Conservation (phyloP, 1,284 basidiomycete genomes). For the Ganoderma lucidum region DNA sequence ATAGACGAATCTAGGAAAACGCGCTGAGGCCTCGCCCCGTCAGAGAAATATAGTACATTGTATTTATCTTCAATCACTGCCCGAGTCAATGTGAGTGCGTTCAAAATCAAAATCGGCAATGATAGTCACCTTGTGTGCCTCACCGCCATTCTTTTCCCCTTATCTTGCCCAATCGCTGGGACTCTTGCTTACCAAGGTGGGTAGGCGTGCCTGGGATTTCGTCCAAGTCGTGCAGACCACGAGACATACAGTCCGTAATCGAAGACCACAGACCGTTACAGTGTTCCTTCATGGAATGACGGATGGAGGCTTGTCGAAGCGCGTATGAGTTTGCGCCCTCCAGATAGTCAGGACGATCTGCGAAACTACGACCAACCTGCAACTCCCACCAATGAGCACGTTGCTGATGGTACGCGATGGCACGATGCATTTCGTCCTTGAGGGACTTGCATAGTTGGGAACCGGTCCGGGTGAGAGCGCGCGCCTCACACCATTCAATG, state of each 20-base stretch:
- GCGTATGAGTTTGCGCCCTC: background rate
- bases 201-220: too few relatives aligned
- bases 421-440: background rate
- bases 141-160: too few relatives aligned
- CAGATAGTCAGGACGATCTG: background rate
- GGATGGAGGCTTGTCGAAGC: background rate
- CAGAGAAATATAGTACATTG: too few relatives aligned
- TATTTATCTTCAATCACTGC: too few relatives aligned
- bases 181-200: too few relatives aligned
- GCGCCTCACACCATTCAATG: background rate
- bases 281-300: background rate
- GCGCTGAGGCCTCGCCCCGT: too few relatives aligned
- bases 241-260: background rate
- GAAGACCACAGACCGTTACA: background rate
- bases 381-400: background rate
- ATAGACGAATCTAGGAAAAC: too few relatives aligned
- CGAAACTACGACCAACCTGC: background rate
- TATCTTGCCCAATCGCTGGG: too few relatives aligned
- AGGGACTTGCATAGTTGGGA: background rate
- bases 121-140: too few relatives aligned
- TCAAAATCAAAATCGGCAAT: too few relatives aligned
- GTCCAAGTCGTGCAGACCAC: too few relatives aligned
- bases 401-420: background rate
- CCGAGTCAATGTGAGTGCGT: too few relatives aligned
- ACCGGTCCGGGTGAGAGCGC: background rate